phyloP scores from a whole-genome alignment of 176 grass and related monocot genomes.

The Rhynchospora breviuscula region DNA sequence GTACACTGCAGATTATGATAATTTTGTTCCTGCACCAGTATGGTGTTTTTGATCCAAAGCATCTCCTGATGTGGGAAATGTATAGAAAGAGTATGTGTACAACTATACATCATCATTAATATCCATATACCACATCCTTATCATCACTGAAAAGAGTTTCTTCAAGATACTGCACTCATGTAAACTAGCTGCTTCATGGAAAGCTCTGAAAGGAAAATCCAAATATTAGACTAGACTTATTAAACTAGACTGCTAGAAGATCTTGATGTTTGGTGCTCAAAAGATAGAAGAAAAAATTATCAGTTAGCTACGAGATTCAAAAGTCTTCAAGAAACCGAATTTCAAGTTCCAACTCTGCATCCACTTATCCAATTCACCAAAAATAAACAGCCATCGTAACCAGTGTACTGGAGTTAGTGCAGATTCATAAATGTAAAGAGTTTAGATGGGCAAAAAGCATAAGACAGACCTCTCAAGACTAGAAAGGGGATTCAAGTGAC shows the following conservation, averaged over 20 bases:
- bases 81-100: background rate
- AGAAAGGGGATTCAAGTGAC: slow-evolving; percentile 90
- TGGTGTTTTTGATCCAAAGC: slow-evolving; percentile 8
- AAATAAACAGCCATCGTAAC: background rate
- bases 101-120: background rate
- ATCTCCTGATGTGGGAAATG: background rate
- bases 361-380: background rate
- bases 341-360: background rate
- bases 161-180: slow-evolving; percentile 3
- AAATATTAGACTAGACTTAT: slow-evolving; percentile 7
- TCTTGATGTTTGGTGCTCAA: background rate
- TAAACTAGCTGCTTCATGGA: slow-evolving; percentile 11
- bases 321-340: background rate
- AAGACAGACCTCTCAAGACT: slow-evolving; percentile 5
- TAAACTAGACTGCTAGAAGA: background rate
- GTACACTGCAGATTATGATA: background rate
- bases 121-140: slow-evolving; percentile 3
- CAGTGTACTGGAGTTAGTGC: background rate
- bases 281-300: background rate
- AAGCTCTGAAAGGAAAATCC: background rate
- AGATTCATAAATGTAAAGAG: background rate
- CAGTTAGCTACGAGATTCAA: background rate
- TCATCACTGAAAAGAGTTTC: background rate
- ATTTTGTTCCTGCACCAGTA: background rate
- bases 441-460: background rate